Conservation (phyloP, 306 rosid genomes). For the Gillenia trifoliata region DNA sequence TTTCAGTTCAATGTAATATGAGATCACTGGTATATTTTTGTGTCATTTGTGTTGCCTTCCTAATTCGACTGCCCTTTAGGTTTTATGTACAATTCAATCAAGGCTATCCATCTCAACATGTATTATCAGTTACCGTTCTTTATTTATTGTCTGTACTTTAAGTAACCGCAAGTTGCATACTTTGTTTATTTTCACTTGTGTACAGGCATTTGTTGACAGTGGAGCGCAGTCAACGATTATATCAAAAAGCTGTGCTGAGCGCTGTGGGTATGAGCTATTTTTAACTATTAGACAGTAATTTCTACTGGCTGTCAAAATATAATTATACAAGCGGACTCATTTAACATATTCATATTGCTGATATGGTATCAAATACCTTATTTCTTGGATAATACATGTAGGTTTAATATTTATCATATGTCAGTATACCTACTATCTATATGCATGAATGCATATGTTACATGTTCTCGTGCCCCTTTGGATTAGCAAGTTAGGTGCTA, state of each 20-base stretch:
- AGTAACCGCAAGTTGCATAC: not conserved
- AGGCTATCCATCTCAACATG: not conserved
- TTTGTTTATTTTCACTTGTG: constrained; percentile 11
- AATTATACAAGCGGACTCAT: not conserved
- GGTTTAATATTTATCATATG: not conserved
- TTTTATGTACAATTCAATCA: not conserved
- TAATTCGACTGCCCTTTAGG: not conserved
- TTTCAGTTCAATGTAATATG: constrained; percentile 18
- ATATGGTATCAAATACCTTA: not conserved
- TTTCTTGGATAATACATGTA: not conserved
- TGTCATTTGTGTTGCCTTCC: constrained; percentile 5
- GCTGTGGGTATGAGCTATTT: constrained; percentile 69
- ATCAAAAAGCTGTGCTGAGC: constrained; percentile 96
- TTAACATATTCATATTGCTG: not conserved
- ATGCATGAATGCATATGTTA: not conserved
- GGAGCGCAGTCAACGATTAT: constrained; percentile 99
- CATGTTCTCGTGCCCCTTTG: not conserved
- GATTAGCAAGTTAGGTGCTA: not conserved
- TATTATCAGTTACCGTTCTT: not conserved
- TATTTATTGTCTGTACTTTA: not conserved
- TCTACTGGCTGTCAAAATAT: not conserved
- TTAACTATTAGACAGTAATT: constrained; percentile 8
- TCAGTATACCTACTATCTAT: not conserved
- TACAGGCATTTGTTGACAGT: constrained; percentile 98
- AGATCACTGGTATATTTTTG: constrained; percentile 4